Conservation (phyloP, 2,329 filamentous ascomycete genomes). For the Verticillium dahliae region DNA sequence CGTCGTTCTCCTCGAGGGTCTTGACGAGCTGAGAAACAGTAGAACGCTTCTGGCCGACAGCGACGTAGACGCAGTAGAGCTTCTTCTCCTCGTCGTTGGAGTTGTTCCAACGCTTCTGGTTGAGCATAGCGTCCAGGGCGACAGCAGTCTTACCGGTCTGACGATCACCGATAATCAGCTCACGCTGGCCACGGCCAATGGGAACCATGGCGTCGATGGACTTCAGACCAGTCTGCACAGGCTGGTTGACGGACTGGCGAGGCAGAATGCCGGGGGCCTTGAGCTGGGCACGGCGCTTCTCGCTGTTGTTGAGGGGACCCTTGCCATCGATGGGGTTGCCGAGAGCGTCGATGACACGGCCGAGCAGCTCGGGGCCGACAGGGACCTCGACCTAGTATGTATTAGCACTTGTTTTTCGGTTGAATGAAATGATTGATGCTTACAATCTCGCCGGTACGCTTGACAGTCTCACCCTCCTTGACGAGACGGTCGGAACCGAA, state of each 20-base stretch:
- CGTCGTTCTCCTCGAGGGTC: constrained; percentile 99
- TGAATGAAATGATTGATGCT: constrained; percentile 30
- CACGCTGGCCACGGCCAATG: constrained; percentile 99
- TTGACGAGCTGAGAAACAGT: constrained; percentile 99
- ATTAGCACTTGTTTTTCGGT: constrained; percentile 15
- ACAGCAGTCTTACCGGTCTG: constrained; percentile 99
- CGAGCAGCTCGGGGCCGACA: constrained; percentile 86
- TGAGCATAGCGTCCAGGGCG: constrained; percentile 94
- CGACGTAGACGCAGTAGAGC: constrained; percentile 99
- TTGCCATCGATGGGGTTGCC: constrained; percentile 99
- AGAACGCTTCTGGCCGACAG: constrained; percentile 98
- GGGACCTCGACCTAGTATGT: constrained; percentile 81
- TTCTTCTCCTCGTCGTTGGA: constrained; percentile 87
- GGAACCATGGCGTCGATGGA: constrained; percentile 99
- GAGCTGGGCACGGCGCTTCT: constrained; percentile 93
- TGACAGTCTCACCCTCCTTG: constrained; percentile 98
- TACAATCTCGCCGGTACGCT: constrained; percentile 99
- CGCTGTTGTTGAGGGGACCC: constrained; percentile 87
- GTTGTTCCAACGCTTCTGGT: constrained; percentile 98
- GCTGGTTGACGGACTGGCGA: constrained; percentile 94
- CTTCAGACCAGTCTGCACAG: constrained; percentile 99
- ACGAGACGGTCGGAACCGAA: constrained; percentile 99
- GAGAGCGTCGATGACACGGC: constrained; percentile 96
- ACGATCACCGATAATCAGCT: constrained; percentile 99
- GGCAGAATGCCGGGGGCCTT: constrained; percentile 99